These are phyloP conservation scores for Polytrichum commune DNA, from an alignment of 225 moss, liverwort and hornwort genomes.

Conservation along the genomic window DNA sequence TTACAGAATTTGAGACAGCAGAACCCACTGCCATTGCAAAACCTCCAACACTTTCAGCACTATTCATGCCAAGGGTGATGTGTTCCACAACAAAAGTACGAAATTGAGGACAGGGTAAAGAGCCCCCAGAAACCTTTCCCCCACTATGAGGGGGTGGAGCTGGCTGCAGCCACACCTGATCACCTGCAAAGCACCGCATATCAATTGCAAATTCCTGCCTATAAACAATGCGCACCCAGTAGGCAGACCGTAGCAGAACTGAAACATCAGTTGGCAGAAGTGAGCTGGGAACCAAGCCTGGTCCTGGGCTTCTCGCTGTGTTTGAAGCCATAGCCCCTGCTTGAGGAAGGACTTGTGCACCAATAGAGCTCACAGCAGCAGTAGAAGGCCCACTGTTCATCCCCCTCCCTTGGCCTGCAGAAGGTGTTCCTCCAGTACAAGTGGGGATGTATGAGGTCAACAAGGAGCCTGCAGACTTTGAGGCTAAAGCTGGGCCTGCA, in stretches of 20 bases:
- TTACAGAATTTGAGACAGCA: no score
- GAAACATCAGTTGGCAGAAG: slow-evolving; percentile 93
- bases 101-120: slow-evolving; percentile 91
- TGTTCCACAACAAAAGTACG: slow-evolving; percentile 96
- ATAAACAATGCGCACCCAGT: slow-evolving; percentile 95
- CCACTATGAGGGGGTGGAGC: slow-evolving; percentile 78
- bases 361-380: slow-evolving; percentile 29
- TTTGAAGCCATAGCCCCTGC: slow-evolving; percentile 59
- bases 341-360: slow-evolving; percentile 35
- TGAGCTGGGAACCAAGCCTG: slow-evolving; percentile 85
- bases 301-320: slow-evolving; percentile 65
- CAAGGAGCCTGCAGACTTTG: slow-evolving; percentile 32
- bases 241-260: slow-evolving; percentile 78
- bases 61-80: slow-evolving; percentile 65
- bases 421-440: slow-evolving; percentile 27
- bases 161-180: slow-evolving; percentile 98
- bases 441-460: slow-evolving; percentile 14
- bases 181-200: slow-evolving; percentile 92
- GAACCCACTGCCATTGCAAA: slow-evolving; percentile 22
- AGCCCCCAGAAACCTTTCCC: slow-evolving; percentile 57
- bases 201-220: slow-evolving; percentile 93
- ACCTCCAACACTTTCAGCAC: slow-evolving; percentile 48
- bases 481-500: slow-evolving; percentile 24
- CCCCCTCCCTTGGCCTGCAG: slow-evolving; percentile 45
- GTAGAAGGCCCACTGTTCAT: slow-evolving; percentile 37